Evolutionary conservation across 2,329 filamentous ascomycete species (phyloP).

Genomic region (Sarocladium oryzae): DNA sequence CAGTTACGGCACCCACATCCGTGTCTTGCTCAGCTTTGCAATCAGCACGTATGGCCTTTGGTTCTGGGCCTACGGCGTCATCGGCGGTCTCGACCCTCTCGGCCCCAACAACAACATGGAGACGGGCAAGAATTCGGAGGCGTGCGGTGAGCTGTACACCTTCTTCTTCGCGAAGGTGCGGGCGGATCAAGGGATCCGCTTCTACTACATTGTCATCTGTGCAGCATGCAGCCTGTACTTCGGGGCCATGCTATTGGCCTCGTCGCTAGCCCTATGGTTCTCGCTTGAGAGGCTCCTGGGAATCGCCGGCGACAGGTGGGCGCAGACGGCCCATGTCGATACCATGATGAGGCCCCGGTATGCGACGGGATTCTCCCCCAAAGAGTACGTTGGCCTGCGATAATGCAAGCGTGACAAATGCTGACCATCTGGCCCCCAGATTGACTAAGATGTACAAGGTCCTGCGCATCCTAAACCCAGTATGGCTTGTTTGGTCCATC

Average conservation of each 20-base stretch:
- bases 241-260: slow-evolving; percentile 16
- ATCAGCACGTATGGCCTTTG: slow-evolving; percentile 20
- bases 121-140: slow-evolving; percentile 11
- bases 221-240: slow-evolving; percentile 16
- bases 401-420: not conserved
- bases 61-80: slow-evolving; percentile 21
- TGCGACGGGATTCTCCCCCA: slow-evolving; percentile 16
- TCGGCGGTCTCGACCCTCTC: slow-evolving; percentile 10
- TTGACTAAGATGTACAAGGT: slow-evolving; percentile 16
- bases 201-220: slow-evolving; percentile 18
- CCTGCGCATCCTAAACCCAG: slow-evolving; percentile 17
- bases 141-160: slow-evolving; percentile 16
- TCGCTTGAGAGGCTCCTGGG: slow-evolving; percentile 9
- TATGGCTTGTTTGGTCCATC: slow-evolving; percentile 20
- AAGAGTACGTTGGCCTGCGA: slow-evolving; percentile 14
- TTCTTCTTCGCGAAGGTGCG: slow-evolving; percentile 20
- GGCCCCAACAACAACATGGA: slow-evolving; percentile 14
- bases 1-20: slow-evolving; percentile 19
- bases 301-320: not conserved
- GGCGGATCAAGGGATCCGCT: slow-evolving; percentile 16
- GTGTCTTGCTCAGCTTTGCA: slow-evolving; percentile 17
- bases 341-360: slow-evolving; percentile 13
- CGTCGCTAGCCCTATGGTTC: slow-evolving; percentile 14
- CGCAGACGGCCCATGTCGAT: not conserved
- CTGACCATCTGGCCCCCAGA: slow-evolving; percentile 8